phyloP scores from a whole-genome alignment of 2,329 filamentous ascomycete species.

The Aspergillus japonicus region DNA sequence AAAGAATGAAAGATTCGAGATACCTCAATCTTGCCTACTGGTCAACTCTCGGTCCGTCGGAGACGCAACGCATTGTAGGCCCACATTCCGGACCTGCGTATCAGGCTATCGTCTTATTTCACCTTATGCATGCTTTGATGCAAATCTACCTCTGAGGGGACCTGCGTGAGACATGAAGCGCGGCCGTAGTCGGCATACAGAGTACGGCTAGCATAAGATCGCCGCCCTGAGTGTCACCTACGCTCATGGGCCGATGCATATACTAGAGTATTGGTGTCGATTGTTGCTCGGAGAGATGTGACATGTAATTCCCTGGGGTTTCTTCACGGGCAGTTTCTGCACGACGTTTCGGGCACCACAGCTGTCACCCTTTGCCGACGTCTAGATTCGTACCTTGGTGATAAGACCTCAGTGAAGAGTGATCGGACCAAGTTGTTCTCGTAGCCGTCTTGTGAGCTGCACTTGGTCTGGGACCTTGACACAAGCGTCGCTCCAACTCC shows the following conservation, averaged over 20 bases:
- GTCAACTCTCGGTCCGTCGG: not conserved
- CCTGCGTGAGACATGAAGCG: not conserved
- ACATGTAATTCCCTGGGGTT: not conserved
- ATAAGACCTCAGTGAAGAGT: no score
- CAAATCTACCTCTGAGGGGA: not conserved
- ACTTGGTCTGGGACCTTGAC: not conserved
- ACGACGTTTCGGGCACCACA: not conserved
- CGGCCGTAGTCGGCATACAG: not conserved
- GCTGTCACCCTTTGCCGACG: not conserved
- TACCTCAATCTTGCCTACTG: no score
- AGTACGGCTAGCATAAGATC: not conserved
- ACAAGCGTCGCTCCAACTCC: not conserved
- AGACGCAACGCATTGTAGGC: not conserved
- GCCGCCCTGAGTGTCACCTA: not conserved
- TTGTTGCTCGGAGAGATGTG: not conserved
- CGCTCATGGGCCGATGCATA: not conserved
- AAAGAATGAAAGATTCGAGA: not conserved
- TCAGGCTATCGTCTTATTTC: no score
- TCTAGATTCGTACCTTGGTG: not conserved
- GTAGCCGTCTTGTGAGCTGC: no score
- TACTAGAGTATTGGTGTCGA: not conserved
- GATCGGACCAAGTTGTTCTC: no score
- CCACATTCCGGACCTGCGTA: slow-evolving; percentile 4
- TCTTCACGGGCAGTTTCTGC: slow-evolving; percentile 8
- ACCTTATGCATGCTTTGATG: not conserved